Evolutionary conservation across 164 flowering plant genomes (phyloP), one percentile per base, ranked within the genome.

Genomic region (Litsea cubeba): DNA sequence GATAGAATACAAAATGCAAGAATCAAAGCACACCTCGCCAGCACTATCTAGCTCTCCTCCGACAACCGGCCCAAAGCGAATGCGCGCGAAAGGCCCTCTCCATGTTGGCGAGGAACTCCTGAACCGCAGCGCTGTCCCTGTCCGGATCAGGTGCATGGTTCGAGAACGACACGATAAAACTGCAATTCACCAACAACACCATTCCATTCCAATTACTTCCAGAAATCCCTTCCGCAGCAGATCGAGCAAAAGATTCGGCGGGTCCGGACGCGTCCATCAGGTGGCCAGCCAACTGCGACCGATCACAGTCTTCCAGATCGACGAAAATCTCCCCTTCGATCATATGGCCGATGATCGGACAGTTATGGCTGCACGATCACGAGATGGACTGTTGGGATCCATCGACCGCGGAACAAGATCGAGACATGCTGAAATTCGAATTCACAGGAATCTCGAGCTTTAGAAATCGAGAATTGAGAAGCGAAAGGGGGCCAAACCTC

Each of bases 21-120:
- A 40, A 40, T 40, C 46, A 50, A 6, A 69, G 80, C 95, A 84
- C 80, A 92, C 98, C 83, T 95, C 99, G 75, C 93, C 97, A 73
- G 99, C 97, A 79, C 94, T 89, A 60, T 95, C 97, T 60, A 95
- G 85, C 85, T 95, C 99, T 93, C 99, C 81, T 91, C 97, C 0
- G 97, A 88, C 91, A 89, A 78, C 91, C 94, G 81, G 88, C 89
- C 95, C 95, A 95, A 70, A 95, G 95, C 3, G 97, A 83, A 81
- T 95, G 99, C 74, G 93, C 88, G 80, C 93, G 84, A 70, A 95
- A 95, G 23, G 95, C 91, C 23, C 82, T 83, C 83, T 95, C 99
- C 99, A 95, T 95, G 50, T 85, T 90, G 65, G 83, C 62, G 72
- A 95, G 82, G 79, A 93, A 95, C 35, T 85, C 89, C 80, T 95